A percentile compares a stretch with the other conserved stretches of the same genome.
phyloP scores from a whole-genome alignment of 179 eudicot species.

The Corrigiola litoralis region DNA sequence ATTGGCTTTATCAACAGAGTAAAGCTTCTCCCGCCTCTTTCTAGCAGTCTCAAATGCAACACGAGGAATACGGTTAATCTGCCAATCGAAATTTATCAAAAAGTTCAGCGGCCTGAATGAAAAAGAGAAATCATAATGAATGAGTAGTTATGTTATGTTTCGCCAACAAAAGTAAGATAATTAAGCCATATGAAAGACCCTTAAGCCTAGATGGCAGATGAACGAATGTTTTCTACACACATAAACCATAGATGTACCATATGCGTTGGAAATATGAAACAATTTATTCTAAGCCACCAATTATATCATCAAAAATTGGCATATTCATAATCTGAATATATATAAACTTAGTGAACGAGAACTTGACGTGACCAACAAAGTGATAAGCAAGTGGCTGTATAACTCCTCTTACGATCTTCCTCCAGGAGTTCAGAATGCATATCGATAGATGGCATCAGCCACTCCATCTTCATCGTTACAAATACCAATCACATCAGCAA shows the following conservation, averaged over 20 bases:
- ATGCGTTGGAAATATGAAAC: too few species aligned
- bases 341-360: too few species aligned
- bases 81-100: slow-evolving; percentile 3
- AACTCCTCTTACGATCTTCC: too few species aligned
- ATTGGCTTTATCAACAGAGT: slow-evolving; percentile 98
- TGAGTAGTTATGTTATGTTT: neutral
- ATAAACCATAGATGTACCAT: neutral
- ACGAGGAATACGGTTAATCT: slow-evolving; percentile 97
- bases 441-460: slow-evolving; percentile 91
- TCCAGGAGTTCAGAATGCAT: slow-evolving; percentile 60
- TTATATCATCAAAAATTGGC: neutral
- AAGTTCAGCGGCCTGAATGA: neutral
- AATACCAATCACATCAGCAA: slow-evolving; percentile 65
- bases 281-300: neutral
- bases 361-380: too few species aligned
- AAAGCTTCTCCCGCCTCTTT: slow-evolving; percentile 83
- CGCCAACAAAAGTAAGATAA: too few species aligned
- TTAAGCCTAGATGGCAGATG: too few species aligned
- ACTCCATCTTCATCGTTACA: slow-evolving; percentile 94
- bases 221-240: too few species aligned
- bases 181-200: too few species aligned
- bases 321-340: neutral
- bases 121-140: neutral
- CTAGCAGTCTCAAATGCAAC: slow-evolving; percentile 94
- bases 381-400: too few species aligned